phyloP scores from a whole-genome alignment of 441 rosid species.

The Erodium moschatum region DNA sequence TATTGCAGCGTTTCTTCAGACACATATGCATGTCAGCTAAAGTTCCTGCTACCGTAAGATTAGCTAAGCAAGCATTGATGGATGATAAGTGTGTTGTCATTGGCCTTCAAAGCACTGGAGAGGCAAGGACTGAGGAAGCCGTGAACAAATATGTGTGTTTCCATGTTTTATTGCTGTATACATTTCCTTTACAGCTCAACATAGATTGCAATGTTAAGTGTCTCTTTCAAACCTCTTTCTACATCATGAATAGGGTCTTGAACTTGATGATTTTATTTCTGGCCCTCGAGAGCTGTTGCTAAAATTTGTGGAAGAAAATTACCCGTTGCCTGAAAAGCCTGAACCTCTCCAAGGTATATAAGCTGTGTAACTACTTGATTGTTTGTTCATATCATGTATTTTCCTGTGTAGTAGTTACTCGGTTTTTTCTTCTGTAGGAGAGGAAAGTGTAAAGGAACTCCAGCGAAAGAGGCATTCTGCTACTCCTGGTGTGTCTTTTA shows the following conservation, averaged over 20 bases:
- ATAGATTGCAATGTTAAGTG: constrained; percentile 7
- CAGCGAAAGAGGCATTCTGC: constrained; percentile 92
- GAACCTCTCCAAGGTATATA: constrained; percentile 71
- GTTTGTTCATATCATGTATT: constrained; percentile 20
- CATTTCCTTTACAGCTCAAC: constrained; percentile 19
- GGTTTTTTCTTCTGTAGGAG: constrained; percentile 43
- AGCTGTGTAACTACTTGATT: constrained; percentile 15
- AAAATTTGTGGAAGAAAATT: constrained; percentile 96
- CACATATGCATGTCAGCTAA: constrained; percentile 99
- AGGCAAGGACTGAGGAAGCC: constrained; percentile 99
- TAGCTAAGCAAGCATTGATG: constrained; percentile 67
- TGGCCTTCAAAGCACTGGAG: constrained; percentile 99
- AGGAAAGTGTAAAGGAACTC: constrained; percentile 80
- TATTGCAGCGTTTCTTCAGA: constrained; percentile 88
- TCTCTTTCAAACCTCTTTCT: constrained; percentile 16
- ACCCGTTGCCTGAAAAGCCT: constrained; percentile 92
- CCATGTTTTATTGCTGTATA: constrained; percentile 13
- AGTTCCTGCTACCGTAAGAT: constrained; percentile 88
- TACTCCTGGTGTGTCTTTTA: constrained; percentile 77
- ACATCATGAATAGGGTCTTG: constrained; percentile 53
- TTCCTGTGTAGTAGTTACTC: constrained; percentile 14
- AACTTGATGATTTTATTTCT: constrained; percentile 97
- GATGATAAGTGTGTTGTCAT: constrained; percentile 86
- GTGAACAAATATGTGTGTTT: constrained; percentile 84
- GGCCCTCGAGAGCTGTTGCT: constrained; percentile 97